Base-by-base conservation (phyloP, 1,139 yeast species). In the Saccharomyces hybrid region DNA sequence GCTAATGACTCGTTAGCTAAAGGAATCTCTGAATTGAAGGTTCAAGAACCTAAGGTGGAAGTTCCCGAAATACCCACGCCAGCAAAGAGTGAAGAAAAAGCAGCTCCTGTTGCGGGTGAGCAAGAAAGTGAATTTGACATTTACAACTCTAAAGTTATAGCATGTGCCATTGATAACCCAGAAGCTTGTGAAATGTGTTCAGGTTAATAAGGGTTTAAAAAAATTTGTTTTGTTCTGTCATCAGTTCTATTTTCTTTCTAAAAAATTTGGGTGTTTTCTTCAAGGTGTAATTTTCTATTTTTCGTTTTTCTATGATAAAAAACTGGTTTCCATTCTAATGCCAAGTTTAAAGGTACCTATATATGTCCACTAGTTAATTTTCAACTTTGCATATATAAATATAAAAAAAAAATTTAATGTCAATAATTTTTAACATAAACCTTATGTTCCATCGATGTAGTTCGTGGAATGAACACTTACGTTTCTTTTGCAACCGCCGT, bases 181-280 rank as follows among this genome's bases (percentile, higher is more conserved):
- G 98, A 88, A 74, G 83, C 98, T 50, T 93, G 99, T 76, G 93
- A 93, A 70, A 93, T 93, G 99, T 93, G 99, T 78, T 91, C 98
- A 60, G 98, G 98, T 77, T 93, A 77, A 74, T 52, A 19, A 16
- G 44, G 44, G 44, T 19, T 38, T 4, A 24, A 4, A 24, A 24
- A 16, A 34, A 14, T 38, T 38, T 16, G 9, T 38, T 38, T 8
- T 4, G 11, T 38, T 38, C 24, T 38, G 16, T 28, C 31, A 28
- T 28, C 31, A 28, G 11, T 28, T 28, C 12, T 28, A 8, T 28
- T 28, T 34, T 34, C 24, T 38, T 38, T 38, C 19, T 19, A 12
- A 16, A 16, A 16, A 38, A 38, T 38, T 38, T 38, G 44, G 44
- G 44, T 38, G 24, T 38, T 38, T 38, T 19, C 44, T 38, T 38